phyloP scores from a whole-genome alignment of 768 basidiomycete genomes.

The Naganishia vaughanmartiniae region DNA sequence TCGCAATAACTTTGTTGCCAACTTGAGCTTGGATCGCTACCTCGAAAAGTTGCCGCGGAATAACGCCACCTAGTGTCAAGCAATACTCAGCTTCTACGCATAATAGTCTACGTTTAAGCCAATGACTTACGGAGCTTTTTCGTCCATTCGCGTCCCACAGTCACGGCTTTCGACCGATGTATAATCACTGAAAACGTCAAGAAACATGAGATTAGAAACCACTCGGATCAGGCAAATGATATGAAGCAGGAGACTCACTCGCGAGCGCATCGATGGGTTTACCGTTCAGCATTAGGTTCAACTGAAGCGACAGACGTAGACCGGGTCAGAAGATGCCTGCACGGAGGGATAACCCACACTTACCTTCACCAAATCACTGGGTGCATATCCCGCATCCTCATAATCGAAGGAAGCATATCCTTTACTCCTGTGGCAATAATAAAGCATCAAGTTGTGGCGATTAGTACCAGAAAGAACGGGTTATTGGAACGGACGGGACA shows the following conservation, averaged over 20 bases:
- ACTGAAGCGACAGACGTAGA: slow-evolving; percentile 56
- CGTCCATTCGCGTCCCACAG: slow-evolving; percentile 77
- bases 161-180: slow-evolving; percentile 72
- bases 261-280: slow-evolving; percentile 91
- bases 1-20: slow-evolving; percentile 79
- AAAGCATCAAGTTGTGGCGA: slow-evolving; percentile 44
- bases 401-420: slow-evolving; percentile 62
- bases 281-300: slow-evolving; percentile 83
- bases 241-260: slow-evolving; percentile 33
- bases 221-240: not conserved
- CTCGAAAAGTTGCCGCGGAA: slow-evolving; percentile 88
- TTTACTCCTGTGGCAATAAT: slow-evolving; percentile 34
- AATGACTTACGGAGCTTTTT: slow-evolving; percentile 76
- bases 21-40: slow-evolving; percentile 92
- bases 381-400: slow-evolving; percentile 84
- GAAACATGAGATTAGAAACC: not conserved
- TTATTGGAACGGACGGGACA: slow-evolving; percentile 68
- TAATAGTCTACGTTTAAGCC: too few relatives aligned
- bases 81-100: not conserved
- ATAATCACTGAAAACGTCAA: slow-evolving; percentile 62
- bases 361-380: slow-evolving; percentile 80
- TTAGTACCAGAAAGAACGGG: slow-evolving; percentile 71
- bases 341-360: slow-evolving; percentile 7
- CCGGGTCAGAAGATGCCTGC: slow-evolving; percentile 6
- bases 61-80: slow-evolving; percentile 63